These are phyloP conservation scores for Macrotyloma uniflorum DNA, from an alignment of 306 rosid species.

Conservation along the genomic window DNA sequence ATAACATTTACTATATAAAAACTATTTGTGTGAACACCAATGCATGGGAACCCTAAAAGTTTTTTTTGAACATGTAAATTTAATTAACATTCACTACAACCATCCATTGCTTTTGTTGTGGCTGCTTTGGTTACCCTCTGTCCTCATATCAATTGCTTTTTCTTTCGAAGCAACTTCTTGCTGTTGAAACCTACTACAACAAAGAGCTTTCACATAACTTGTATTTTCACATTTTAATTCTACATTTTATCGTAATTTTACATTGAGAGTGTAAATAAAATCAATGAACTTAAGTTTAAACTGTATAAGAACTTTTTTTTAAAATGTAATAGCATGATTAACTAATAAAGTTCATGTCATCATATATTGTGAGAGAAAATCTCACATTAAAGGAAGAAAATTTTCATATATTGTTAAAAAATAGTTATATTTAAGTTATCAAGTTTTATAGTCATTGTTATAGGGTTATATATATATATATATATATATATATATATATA, in stretches of 20 bases:
- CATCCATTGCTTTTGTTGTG: conserved; percentile 21
- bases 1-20: not conserved
- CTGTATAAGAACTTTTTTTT: not conserved
- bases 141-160: not conserved
- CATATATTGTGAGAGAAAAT: not conserved
- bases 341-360: not conserved
- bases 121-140: not conserved
- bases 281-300: not conserved
- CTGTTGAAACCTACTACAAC: conserved; percentile 13
- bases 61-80: conserved; percentile 1
- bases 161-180: conserved; percentile 14
- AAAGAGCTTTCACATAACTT: not conserved
- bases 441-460: not conserved
- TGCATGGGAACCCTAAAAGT: not conserved
- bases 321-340: not conserved
- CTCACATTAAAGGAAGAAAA: not conserved
- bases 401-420: not conserved
- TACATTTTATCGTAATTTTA: not conserved
- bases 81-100: conserved; percentile 8
- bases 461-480: too few species aligned
- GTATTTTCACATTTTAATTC: not conserved
- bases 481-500: too few species aligned
- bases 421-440: not conserved
- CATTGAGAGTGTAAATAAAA: not conserved
- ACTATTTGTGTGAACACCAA: not conserved